Evolutionary conservation across 2,329 filamentous ascomycete genomes (phyloP).

Genomic region (Neophaeococcomyces mojaviensis): DNA sequence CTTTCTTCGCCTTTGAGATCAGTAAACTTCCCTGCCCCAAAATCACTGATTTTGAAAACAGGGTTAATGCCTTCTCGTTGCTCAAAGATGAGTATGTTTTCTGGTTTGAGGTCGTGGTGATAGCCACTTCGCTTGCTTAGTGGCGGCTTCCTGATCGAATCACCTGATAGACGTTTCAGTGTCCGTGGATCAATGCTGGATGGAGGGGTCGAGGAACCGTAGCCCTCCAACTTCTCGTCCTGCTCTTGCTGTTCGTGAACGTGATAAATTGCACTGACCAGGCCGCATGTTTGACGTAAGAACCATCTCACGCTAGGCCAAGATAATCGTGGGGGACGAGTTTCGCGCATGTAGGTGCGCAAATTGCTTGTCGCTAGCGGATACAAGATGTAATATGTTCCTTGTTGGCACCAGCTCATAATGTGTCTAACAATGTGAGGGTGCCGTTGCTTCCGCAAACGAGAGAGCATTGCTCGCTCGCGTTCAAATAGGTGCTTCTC

Average conservation of each 20-base stretch:
- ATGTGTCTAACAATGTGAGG: constrained; percentile 9
- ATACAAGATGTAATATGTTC: constrained; percentile 7
- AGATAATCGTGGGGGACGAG: not conserved
- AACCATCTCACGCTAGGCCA: constrained; percentile 9
- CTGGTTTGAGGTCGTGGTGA: constrained; percentile 15
- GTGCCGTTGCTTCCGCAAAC: constrained; percentile 2
- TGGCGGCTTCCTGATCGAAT: not conserved
- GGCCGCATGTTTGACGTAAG: constrained; percentile 7
- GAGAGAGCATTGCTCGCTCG: constrained; percentile 6
- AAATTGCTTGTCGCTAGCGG: constrained; percentile 7
- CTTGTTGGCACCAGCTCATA: constrained; percentile 7
- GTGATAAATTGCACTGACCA: constrained; percentile 7
- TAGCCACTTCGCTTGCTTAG: constrained; percentile 7
- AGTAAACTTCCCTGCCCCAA: constrained; percentile 9
- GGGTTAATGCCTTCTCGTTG: not conserved
- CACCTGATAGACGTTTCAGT: not conserved
- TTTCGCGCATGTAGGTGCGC: not conserved
- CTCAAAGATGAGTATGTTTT: constrained; percentile 14
- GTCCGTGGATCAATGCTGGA: not conserved
- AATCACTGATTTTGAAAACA: constrained; percentile 12
- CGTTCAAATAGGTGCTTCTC: not conserved
- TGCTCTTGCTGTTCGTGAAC: constrained; percentile 7
- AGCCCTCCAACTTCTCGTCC: not conserved
- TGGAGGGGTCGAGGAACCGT: not conserved
- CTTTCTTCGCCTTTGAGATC: not conserved